Evolutionary conservation across 225 moss, liverwort and hornwort species (phyloP), one percentile per base, ranked within the genome.

Genomic region (Neckera pumila): DNA sequence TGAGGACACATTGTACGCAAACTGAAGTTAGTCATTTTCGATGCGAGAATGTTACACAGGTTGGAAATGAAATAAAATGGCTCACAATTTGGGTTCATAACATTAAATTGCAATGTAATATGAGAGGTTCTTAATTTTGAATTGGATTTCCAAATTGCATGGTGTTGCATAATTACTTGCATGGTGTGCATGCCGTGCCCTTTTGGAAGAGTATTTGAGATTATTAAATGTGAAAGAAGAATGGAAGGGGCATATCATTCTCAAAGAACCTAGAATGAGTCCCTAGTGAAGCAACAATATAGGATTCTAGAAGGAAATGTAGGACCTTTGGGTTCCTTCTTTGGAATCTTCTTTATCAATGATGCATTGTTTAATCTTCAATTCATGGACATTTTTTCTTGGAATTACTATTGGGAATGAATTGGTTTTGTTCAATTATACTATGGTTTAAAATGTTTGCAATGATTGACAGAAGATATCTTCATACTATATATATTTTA

Each of bases 31-130:
- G 93, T 70, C 91, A 95, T 89, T 95, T 94, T 27, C 89, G 93
- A 63, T 90, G 93, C 2, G 92, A 94, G 47, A 93, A 93, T 87
- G 76, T 89, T 62, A 89, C 94, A 76, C 94, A 94, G 91, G 94
- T 94, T 67, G 17, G 75, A 19, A 73, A 42, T 62, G 27, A 25
- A 85, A 82, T 72, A 26, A 42, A 56, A 40, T 17, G 30, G 45
- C 51, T 90, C 21, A 80, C 19, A 61, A 38, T 28, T 45, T 60
- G 23, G 38, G 0, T 58, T 56, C 5, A n/a, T 43, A 63, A 64
- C 15, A 79, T 57, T 31, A 30, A 45, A 20, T 73, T 54, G 38
- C 45, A 38, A 45, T 90, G n/a, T 73, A 1, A 64, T 43, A 60
- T 57, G 17, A 38, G 38, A 54, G 8, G 4, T 42, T 3, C 13